Evolutionary conservation across 441 rosid species (phyloP), one percentile per base, ranked within the genome.

Genomic region (Sinapis alba): DNA sequence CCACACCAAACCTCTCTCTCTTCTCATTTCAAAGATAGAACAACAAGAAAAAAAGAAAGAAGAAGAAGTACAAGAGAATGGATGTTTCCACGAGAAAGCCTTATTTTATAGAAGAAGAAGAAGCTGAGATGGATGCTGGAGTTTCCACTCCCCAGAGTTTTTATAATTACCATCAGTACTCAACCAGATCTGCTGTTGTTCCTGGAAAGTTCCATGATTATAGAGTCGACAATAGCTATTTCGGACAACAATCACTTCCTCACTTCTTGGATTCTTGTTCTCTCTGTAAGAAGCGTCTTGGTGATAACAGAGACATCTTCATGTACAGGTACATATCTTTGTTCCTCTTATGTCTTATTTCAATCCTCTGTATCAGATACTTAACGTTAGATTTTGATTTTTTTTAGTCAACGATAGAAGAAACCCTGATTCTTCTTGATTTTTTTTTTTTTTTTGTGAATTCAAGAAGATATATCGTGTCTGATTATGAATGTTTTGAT

Each of bases 261-360:
- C 69, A 72, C 26, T 72, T 62, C 76, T 21, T 72, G 70, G 76
- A 72, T 11, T 72, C 76, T 18, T 72, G 76, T 16, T 62, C 15
- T 15, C 63, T 53, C 24, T 72, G 76, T 6, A 72, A 72, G 69
- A 72, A 72, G 41, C 69, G 63, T 53, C 62, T 72, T 62, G 76
- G 69, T 51, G 16, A 62, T 3, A 72, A 72, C 56, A 53, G 54
- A 72, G 76, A 72, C 70, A 72, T 72, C 76, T 72, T 51, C 21
- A 72, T 72, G 76, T 72, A 72, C 64, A 72, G 76, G 76, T 71
- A 62, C 15, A 27, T 6, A 24, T 23, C 23, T 51, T 51, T 24
- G 7, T 21, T 30, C 6, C 26, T 7, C 3, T 19, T 36, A 53
- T 5, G 18, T 32, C 66, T 60, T 53, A 11, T 26, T 45, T 26